phyloP scores from a whole-genome alignment of 1,139 yeast species.

The Yarrowia galli region DNA sequence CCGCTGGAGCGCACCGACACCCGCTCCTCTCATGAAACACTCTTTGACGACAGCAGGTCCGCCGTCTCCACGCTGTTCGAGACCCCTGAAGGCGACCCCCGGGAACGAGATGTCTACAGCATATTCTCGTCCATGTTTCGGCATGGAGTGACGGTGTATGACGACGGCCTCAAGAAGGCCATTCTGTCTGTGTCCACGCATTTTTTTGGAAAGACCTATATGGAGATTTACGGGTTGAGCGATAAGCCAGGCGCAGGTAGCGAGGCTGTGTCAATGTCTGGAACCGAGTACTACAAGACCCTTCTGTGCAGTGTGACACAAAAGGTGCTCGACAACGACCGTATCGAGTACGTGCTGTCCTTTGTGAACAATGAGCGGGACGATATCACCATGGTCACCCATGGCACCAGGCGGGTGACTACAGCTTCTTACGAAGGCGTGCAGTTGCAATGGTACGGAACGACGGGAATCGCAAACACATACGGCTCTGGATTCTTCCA shows the following conservation, averaged over 20 bases:
- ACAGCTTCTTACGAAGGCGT: constrained; percentile 41
- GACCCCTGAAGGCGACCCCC: constrained; percentile 27
- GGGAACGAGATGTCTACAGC: constrained; percentile 32
- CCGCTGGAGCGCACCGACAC: constrained; percentile 25
- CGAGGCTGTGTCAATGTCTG: constrained; percentile 10
- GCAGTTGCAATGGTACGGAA: constrained; percentile 43
- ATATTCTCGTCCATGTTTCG: constrained; percentile 30
- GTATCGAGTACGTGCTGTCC: constrained; percentile 6
- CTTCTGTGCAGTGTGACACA: constrained; percentile 27
- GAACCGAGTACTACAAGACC: constrained; percentile 22
- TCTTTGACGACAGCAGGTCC: constrained; percentile 31
- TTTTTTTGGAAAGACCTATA: constrained; percentile 35
- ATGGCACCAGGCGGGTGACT: constrained; percentile 42
- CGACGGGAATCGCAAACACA: constrained; percentile 44
- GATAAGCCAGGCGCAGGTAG: constrained; percentile 1
- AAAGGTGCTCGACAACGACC: constrained; percentile 35
- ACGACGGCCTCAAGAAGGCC: constrained; percentile 28
- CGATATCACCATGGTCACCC: constrained; percentile 41
- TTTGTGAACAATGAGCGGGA: constrained; percentile 17
- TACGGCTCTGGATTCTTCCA: constrained; percentile 44
- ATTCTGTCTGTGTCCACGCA: constrained; percentile 33
- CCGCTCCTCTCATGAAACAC: constrained; percentile 31
- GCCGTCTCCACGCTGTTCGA: constrained; percentile 35
- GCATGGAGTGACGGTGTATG: constrained; percentile 31
- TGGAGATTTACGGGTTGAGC: constrained; percentile 28